Evolutionary conservation across 139 green algal genomes (phyloP), one percentile per base, ranked within the genome.

Genomic region (Pseudopediastrum boryanum): DNA sequence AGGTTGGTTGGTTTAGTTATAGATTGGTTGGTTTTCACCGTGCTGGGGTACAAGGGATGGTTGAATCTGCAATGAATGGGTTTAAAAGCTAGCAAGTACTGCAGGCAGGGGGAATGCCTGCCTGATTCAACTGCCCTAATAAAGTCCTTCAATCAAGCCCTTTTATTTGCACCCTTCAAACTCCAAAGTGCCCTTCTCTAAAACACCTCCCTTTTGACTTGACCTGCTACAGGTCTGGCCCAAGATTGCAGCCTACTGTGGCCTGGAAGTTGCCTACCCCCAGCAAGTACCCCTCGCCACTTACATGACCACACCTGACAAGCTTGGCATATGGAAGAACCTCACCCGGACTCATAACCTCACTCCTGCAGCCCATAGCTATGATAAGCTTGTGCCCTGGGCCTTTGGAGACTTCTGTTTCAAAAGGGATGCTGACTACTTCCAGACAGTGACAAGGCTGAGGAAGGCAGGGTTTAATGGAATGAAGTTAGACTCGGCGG

Each of bases 351-450:
- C n/a, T 5, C 62, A 70, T 16, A 44, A 70, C 2, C 25, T 70
- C 3, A 41, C n/a, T 36, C 62, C 62, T 43, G 35, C 62, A n/a
- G 33, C 62, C 43, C 36, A 35, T 31, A 19, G 36, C 0, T 70
- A 70, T 70, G 62, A 70, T 21, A 70, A 70, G 62, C 62, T 70
- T 23, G 33, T 70, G 33, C 62, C 62, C 6, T 70, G 62, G 62
- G 4, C 21, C 33, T 70, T 70, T 70, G 62, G 36, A 43, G 62
- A 70, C 62, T 70, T 70, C 62, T 48, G 35, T 19, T 70, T 70
- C 29, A 25, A 23, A 21, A 70, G 29, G 62, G 62, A 25, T 21
- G 43, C 6, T 9, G 62, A 70, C 62, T 70, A 48, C 62, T 70
- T 70, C 8, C 62, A 70, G 62, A 50, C 62, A 50, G 62, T 70